These are phyloP conservation scores for Rutstroemia sydowiana DNA, from an alignment of 2,329 filamentous ascomycete genomes.

Conservation along the genomic window DNA sequence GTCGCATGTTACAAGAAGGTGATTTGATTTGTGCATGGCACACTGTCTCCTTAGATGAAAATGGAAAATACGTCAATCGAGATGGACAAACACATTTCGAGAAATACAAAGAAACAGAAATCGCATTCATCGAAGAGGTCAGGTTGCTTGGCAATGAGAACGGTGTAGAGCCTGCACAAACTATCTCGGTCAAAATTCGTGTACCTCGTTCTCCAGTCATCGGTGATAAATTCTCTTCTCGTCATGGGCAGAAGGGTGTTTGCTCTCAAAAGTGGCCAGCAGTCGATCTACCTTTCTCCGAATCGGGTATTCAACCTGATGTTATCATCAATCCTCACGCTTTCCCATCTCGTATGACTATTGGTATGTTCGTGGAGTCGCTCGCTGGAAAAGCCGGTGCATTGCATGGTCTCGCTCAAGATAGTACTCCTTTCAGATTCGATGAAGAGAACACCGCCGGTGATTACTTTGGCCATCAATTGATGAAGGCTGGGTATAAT, in stretches of 20 bases:
- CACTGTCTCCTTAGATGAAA: constrained; percentile 73
- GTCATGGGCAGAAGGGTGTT: constrained; percentile 97
- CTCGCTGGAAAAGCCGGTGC: constrained; percentile 91
- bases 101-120: constrained; percentile 90
- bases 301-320: constrained; percentile 93
- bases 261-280: constrained; percentile 92
- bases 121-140: constrained; percentile 86
- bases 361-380: constrained; percentile 98
- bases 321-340: constrained; percentile 99
- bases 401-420: constrained; percentile 90
- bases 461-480: constrained; percentile 93
- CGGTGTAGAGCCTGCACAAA: constrained; percentile 76
- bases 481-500: constrained; percentile 92
- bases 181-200: constrained; percentile 86
- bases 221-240: constrained; percentile 97
- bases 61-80: constrained; percentile 72
- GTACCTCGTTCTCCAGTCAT: constrained; percentile 87
- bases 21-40: constrained; percentile 87
- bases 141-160: constrained; percentile 81
- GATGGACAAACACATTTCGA: constrained; percentile 82
- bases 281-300: constrained; percentile 91
- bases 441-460: constrained; percentile 85
- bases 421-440: constrained; percentile 92
- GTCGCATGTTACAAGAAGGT: constrained; percentile 69
- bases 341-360: constrained; percentile 99